These are phyloP conservation scores for Phellopilus nigrolimitatus DNA, from an alignment of 1,284 basidiomycete genomes.

Conservation along the genomic window DNA sequence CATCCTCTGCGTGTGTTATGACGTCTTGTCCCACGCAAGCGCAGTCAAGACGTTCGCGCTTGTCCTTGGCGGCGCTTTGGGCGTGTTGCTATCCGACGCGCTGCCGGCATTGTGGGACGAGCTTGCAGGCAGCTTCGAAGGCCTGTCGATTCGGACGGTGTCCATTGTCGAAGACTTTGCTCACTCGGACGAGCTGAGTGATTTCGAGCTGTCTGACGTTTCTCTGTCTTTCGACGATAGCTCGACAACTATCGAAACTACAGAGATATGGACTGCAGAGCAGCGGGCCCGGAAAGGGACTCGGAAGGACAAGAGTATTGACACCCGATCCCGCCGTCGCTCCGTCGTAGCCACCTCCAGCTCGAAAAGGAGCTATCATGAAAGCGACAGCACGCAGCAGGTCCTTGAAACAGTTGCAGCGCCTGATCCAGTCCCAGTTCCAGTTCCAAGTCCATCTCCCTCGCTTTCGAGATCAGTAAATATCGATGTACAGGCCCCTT, in stretches of 20 bases:
- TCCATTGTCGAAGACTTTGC: slow-evolving; percentile 11
- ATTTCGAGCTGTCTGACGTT: slow-evolving; percentile 11
- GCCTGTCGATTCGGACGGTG: not conserved
- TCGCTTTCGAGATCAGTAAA: not conserved
- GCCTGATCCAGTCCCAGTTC: not conserved
- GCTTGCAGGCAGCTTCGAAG: slow-evolving; percentile 31
- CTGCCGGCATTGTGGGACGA: slow-evolving; percentile 56
- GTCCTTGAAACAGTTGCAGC: not conserved
- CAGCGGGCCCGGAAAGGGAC: slow-evolving; percentile 2
- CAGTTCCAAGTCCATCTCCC: slow-evolving; percentile 5
- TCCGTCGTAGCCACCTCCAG: slow-evolving; percentile 8
- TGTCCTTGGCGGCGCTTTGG: slow-evolving; percentile 60
- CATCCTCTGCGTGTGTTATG: slow-evolving; percentile 59
- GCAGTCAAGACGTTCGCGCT: slow-evolving; percentile 51
- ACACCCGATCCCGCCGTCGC: not conserved
- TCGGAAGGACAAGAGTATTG: not conserved
- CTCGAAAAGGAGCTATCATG: too few species aligned
- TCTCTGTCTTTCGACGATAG: slow-evolving; percentile 5
- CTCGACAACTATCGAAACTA: not conserved
- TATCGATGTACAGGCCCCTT: slow-evolving; percentile 10
- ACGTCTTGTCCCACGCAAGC: slow-evolving; percentile 60
- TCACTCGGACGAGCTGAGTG: slow-evolving; percentile 15
- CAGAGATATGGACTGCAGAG: slow-evolving; percentile 11
- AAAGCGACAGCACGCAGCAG: too few species aligned
- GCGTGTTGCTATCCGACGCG: slow-evolving; percentile 63